Evolutionary conservation across 2,329 filamentous ascomycete genomes (phyloP), one percentile per base, ranked within the genome.

Genomic region (Fusarium sp.): DNA sequence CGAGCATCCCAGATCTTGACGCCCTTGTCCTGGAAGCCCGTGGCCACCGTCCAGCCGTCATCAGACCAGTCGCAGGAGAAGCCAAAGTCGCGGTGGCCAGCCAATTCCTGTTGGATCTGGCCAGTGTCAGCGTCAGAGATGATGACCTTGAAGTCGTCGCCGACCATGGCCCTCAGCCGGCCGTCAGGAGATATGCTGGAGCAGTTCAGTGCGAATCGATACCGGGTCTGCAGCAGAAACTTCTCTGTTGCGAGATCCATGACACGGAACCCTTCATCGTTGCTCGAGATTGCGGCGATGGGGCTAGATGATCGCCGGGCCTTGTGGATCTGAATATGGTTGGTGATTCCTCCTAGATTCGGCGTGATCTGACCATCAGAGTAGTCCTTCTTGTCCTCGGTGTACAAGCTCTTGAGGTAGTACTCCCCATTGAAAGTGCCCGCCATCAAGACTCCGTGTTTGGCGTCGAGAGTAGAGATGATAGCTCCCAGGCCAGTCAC

Each of bases 21-120:
- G 31, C 87, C 88, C 79, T 88, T 92, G 80, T 96, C 93, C 80
- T 96, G 93, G 70, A 92, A 92, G 24, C 91, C 93, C 0, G 93
- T 95, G 14, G 93, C 93, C 22, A 95, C 87, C 14, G 91, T 92
- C 83, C 91, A 91, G 35, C 93, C 93, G 78, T 95, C 92, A 62
- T 92, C 90, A 20, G 93, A 92, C 93, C 93, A 96, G 73, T 92
- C 93, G 77, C 92, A 94, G 2, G 93, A 90, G 77, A 95, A 96
- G 2, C 91, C 92, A 74, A 88, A 93, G 77, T 95, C 93, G 16
- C 85, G 85, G 77, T 94, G 92, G 3, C 92, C 91, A 5, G 84
- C 81, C 2, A 95, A 87, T 29, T 84, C 82, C 73, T 92, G 86
- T 71, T 88, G 86, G 64, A 84, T 85, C 67, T 87, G 83, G 16